Base-by-base conservation (phyloP, 2,329 filamentous ascomycete species). In the Aspergillus puulaauensis region DNA sequence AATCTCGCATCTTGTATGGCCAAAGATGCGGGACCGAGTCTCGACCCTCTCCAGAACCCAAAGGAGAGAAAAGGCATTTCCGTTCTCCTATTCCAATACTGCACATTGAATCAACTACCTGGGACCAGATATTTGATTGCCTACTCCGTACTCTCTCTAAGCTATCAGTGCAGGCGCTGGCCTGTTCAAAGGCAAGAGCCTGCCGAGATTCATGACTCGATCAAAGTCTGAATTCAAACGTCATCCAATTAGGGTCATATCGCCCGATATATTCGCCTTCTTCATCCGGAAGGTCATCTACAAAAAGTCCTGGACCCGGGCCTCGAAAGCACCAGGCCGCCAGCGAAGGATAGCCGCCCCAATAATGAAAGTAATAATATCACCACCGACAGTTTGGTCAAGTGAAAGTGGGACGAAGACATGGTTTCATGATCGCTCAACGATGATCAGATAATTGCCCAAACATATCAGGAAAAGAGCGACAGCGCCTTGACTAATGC, bases 401-500 rank as follows among this genome's bases (percentile, higher is more conserved):
- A 14, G 52, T 23, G 15, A 40, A 45, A 54, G 59, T 61, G 59
- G 64, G 61, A 62, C 56, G 56, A 47, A 47, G 23, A 24, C 23
- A 21, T 54, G 23, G 46, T 44, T 57, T 46, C 60, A 50, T 61
- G 62, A 68, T 66, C 63, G 63, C 62, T 67, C 64, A 61, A 58
- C 59, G 64, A 64, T 54, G 68, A 67, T 68, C 67, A 67, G 62
- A 66, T 64, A 65, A 64, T 67, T 52, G 27, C 21, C 41, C 58
- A 53, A 59, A 64, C 63, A 44, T 53, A 45, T 63, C 59, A 56
- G 60, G 66, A 66, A 61, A 61, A 52, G 66, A 69, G 59, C 55
- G 61, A 60, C 68, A 57, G 37, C 55, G 54, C 58, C 52, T 69
- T 50, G 47, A 67, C 68, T 21, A 61, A 64, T 57, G 45, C 52